Evolutionary conservation across 2,329 filamentous ascomycete species (phyloP), one percentile per base, ranked within the genome.

Genomic region (Annulohypoxylon truncatum): DNA sequence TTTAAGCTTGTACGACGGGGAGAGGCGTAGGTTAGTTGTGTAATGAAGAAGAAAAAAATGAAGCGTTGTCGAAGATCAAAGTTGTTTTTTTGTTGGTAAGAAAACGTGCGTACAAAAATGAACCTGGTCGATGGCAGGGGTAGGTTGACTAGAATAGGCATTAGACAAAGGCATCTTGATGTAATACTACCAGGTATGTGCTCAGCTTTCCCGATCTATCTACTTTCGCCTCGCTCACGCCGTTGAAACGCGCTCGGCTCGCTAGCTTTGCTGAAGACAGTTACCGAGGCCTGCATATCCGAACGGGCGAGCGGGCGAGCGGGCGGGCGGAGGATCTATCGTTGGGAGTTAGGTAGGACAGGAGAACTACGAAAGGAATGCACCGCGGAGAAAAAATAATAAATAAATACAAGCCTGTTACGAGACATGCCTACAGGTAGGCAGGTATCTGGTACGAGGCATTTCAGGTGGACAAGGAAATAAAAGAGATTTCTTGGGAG

Each of bases 251-350:
- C 48, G 56, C 15, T 20, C 35, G 29, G 56, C 15, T 20, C 35
- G 29, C 61, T 35, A 35, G 44, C 24, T 56, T 35, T 55, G 40
- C 65, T 66, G 46, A 53, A 57, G 46, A 58, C 12, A 53, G 40
- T 50, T 66, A 66, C 59, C 62, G 62, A 68, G 33, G 15, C 18
- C 28, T 59, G 62, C 47, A 65, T 47, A 18, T 53, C 54, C 42
- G 61, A 33, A 28, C 46, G 50, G 58, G 22, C 7, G 42, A 33
- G 24, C 51, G 46, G 60, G 47, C 13, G 61, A 29, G 38, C 46
- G 40, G 18, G 31, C 33, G 20, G 22, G 53, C 60, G 24, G 38
- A 42, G 38, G 15, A 20, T 42, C 9, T 20, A 20, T 42, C 18
- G 18, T 20, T 42, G 38, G 22, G 24, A 64, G 51, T 51, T 63